These are phyloP conservation scores for Rauvolfia tetraphylla DNA, from an alignment of 257 asterid genomes.

Conservation along the genomic window DNA sequence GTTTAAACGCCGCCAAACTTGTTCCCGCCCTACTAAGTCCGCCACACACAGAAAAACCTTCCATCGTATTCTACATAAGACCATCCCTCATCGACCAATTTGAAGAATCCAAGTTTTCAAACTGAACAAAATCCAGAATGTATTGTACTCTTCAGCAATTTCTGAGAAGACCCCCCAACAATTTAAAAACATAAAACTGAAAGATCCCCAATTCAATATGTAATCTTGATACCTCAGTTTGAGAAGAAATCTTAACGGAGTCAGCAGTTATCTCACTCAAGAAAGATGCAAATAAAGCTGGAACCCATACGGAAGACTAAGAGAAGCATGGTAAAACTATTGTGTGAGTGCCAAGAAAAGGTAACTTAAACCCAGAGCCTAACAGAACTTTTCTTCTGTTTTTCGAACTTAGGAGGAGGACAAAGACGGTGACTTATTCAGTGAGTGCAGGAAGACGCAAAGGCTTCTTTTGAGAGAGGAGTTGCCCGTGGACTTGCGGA, in stretches of 20 bases:
- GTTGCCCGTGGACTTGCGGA: no score
- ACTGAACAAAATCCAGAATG: background rate
- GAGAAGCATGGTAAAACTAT: no score
- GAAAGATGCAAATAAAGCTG: no score
- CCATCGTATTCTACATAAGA: constrained; percentile 13
- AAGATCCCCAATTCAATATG: background rate
- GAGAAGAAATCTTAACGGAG: background rate
- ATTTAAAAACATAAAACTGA: background rate
- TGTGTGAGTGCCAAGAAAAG: no score
- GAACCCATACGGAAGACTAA: no score
- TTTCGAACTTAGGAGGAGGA: no score
- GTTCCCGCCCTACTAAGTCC: constrained; percentile 4
- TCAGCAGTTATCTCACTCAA: background rate
- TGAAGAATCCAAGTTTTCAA: background rate
- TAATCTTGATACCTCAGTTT: background rate
- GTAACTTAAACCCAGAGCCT: no score
- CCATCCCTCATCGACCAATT: constrained; percentile 1
- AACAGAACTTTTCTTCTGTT: no score
- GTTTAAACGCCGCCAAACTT: background rate
- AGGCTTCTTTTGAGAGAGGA: no score
- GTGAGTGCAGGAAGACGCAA: no score
- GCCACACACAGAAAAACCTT: background rate
- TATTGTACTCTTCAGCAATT: background rate
- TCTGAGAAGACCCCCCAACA: background rate
- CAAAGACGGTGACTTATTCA: no score